A percentile compares a stretch with the other conserved stretches of the same genome.
Evolutionary conservation across 129 eudicot genomes (phyloP).

Genomic region (Deinandra increscens): DNA sequence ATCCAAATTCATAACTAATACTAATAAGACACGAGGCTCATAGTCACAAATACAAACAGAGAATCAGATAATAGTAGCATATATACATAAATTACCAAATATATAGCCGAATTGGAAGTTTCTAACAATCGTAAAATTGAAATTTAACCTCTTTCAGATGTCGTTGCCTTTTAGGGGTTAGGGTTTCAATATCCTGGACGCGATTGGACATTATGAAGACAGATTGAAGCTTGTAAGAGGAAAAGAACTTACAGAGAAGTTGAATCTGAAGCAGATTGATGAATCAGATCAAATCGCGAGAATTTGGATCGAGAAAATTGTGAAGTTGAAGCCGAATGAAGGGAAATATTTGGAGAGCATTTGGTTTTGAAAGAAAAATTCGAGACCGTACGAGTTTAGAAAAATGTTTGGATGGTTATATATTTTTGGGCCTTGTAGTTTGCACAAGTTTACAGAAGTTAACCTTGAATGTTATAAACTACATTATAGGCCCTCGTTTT

Average conservation of each 20-base stretch:
- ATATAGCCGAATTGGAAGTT: not conserved
- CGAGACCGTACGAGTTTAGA: not conserved
- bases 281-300: slow-evolving; percentile 4
- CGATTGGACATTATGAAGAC: not conserved
- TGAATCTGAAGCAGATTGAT: not conserved
- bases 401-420: not conserved
- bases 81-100: not conserved
- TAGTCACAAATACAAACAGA: not conserved
- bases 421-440: not conserved
- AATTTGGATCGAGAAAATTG: slow-evolving; percentile 3
- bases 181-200: slow-evolving; percentile 21
- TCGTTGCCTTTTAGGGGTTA: slow-evolving; percentile 20
- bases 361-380: not conserved
- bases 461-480: not conserved
- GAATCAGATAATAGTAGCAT: not conserved
- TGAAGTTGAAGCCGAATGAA: slow-evolving; percentile 6
- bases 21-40: not conserved
- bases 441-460: not conserved
- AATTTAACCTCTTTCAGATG: not conserved
- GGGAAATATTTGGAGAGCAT: not conserved
- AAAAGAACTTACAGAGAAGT: slow-evolving; percentile 22
- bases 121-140: not conserved
- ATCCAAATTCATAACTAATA: not conserved
- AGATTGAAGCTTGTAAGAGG: slow-evolving; percentile 13
- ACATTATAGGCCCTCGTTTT: not conserved